phyloP scores from a whole-genome alignment of 176 grass and related monocot genomes.

The sorghum (Sorghum bicolor) region DNA sequence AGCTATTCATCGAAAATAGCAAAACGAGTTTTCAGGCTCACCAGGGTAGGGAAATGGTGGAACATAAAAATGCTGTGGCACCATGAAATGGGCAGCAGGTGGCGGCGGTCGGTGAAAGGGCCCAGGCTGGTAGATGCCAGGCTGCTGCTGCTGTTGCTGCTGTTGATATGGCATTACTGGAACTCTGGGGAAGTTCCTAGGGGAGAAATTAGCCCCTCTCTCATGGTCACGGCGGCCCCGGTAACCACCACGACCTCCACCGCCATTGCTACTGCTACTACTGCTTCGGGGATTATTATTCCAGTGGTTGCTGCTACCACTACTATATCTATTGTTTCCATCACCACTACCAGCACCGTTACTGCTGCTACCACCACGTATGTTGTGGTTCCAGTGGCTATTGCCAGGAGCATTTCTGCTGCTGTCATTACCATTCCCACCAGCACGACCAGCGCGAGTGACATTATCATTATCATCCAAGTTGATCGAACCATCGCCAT shows the following conservation, averaged over 20 bases:
- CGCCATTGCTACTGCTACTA: conserved; percentile 26
- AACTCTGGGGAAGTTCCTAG: conserved; percentile 31
- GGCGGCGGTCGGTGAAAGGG: conserved; percentile 30
- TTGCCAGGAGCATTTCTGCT: neutral
- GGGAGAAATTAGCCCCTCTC: conserved; percentile 40
- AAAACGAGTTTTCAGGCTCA: conserved; percentile 21
- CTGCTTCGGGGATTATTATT: conserved; percentile 23
- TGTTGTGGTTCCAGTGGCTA: conserved; percentile 32
- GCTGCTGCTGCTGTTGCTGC: conserved; percentile 36
- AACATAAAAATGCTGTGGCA: conserved; percentile 38
- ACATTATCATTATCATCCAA: neutral
- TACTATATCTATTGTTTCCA: conserved; percentile 17
- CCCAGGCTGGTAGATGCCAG: conserved; percentile 25
- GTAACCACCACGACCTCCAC: conserved; percentile 37
- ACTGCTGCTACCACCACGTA: conserved; percentile 7
- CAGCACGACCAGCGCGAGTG: neutral
- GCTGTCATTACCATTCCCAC: neutral
- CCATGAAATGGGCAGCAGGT: conserved; percentile 29
- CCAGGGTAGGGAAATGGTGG: conserved; percentile 39
- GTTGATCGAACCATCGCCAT: neutral
- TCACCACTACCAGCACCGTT: conserved; percentile 24
- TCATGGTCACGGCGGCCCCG: conserved; percentile 51
- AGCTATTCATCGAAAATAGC: neutral
- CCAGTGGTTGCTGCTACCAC: conserved; percentile 9
- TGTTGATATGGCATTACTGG: conserved; percentile 21